Evolutionary conservation across 2,329 filamentous ascomycete species (phyloP).

Genomic region (Plectosphaerella sp.): DNA sequence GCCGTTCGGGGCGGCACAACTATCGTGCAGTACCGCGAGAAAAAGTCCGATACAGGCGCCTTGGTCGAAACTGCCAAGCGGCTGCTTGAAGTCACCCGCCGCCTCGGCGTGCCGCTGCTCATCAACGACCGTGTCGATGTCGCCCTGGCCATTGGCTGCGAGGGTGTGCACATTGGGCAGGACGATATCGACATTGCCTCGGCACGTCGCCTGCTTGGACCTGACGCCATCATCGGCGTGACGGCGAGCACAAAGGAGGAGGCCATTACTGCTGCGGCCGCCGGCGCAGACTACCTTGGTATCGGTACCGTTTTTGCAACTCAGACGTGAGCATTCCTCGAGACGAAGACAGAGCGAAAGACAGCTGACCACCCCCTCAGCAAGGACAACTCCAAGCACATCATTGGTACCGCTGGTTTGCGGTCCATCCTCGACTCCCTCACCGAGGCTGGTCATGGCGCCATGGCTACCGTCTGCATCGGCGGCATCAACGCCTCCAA

Average conservation of each 20-base stretch:
- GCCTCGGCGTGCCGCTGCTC: conserved; percentile 70
- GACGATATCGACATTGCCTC: conserved; percentile 74
- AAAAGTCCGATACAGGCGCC: conserved; percentile 68
- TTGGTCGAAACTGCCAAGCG: conserved; percentile 66
- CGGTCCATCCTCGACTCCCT: conserved; percentile 62
- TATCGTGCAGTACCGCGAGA: conserved; percentile 87
- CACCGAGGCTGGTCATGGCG: conserved; percentile 34
- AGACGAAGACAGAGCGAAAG: neutral
- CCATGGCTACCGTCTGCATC: conserved; percentile 66
- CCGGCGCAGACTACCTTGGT: conserved; percentile 86
- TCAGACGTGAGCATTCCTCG: conserved; percentile 53
- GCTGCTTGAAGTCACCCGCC: conserved; percentile 67
- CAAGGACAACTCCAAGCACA: conserved; percentile 81
- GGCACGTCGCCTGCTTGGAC: conserved; percentile 70
- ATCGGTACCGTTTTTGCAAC: conserved; percentile 89
- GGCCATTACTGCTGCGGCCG: conserved; percentile 64
- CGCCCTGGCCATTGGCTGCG: conserved; percentile 76
- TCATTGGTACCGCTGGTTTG: conserved; percentile 71
- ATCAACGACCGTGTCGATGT: conserved; percentile 95
- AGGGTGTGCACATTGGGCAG: conserved; percentile 92
- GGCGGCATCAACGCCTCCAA: conserved; percentile 82
- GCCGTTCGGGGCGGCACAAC: conserved; percentile 78
- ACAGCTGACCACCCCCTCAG: conserved; percentile 30
- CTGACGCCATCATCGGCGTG: conserved; percentile 79
- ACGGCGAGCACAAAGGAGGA: conserved; percentile 75